These are phyloP conservation scores for Typha latifolia DNA, from an alignment of 176 grass and related monocot species.

Conservation along the genomic window DNA sequence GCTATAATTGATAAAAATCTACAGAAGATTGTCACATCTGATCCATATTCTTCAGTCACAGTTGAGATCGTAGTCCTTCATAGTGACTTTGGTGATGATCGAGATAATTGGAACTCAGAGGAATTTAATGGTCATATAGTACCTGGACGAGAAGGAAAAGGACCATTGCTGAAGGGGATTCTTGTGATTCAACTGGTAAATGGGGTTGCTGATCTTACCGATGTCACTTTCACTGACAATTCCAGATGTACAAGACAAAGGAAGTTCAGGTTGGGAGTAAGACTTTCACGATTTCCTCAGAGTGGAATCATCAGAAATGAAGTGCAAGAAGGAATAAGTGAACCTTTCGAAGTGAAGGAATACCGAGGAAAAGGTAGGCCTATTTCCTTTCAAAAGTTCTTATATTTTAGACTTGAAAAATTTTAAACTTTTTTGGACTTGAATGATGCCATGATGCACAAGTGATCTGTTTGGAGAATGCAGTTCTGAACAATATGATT, in stretches of 20 bases:
- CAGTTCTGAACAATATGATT: too few species aligned
- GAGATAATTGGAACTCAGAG: neutral
- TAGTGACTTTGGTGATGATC: neutral
- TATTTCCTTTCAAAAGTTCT: neutral
- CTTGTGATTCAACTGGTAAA: constrained; percentile 1
- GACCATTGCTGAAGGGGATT: neutral
- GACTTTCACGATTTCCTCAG: neutral
- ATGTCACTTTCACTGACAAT: constrained; percentile 13
- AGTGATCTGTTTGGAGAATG: too few species aligned
- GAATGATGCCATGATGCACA: too few species aligned
- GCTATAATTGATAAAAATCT: constrained; percentile 4
- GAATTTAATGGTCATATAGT: constrained; percentile 1
- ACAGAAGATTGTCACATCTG: neutral
- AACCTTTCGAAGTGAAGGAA: constrained; percentile 4
- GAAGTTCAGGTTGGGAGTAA: constrained; percentile 10
- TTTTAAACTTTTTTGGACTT: too few species aligned
- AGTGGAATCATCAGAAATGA: neutral
- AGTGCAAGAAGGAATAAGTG: constrained; percentile 15
- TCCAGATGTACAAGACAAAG: constrained; percentile 1
- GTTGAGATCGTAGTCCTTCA: constrained; percentile 6
- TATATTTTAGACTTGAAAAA: neutral
- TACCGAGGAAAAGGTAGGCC: neutral
- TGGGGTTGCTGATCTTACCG: constrained; percentile 10
- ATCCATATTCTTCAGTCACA: constrained; percentile 5
- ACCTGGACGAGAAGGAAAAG: neutral